Conservation (phyloP, 768 basidiomycete species). For the Cystobasidium onofrii region DNA sequence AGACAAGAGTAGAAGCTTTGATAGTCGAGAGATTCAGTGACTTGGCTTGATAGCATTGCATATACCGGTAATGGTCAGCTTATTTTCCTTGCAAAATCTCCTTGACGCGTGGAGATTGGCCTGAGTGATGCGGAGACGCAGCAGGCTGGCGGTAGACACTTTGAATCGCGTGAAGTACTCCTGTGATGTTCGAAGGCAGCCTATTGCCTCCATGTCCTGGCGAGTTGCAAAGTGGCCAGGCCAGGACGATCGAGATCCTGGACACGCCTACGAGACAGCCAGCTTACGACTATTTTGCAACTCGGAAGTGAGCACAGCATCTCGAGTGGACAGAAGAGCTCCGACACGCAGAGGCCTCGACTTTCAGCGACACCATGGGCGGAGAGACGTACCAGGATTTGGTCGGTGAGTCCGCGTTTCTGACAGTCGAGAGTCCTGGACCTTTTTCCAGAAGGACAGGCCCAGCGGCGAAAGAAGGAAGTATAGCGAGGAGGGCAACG, state of each 20-base stretch:
- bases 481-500: neutral
- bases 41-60: too few species aligned
- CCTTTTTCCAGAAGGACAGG: neutral
- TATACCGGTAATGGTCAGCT: too few species aligned
- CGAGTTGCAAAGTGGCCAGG: neutral
- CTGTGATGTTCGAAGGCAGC: too few species aligned
- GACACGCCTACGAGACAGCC: neutral
- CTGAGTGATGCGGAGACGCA: too few species aligned
- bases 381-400: slow-evolving; percentile 28
- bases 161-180: too few species aligned
- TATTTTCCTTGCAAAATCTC: too few species aligned
- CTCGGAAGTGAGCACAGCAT: neutral
- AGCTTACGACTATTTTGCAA: neutral
- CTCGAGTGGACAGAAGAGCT: neutral
- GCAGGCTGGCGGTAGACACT: too few species aligned
- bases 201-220: too few species aligned
- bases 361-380: neutral
- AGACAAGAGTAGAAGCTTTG: too few species aligned
- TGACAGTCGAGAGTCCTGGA: neutral
- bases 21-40: too few species aligned
- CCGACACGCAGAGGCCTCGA: neutral
- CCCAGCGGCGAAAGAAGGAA: neutral
- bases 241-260: neutral
- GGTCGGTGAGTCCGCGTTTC: slow-evolving; percentile 11
- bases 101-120: too few species aligned